Conservation (phyloP, 768 basidiomycete species). For the Neoboletus magnificus region DNA sequence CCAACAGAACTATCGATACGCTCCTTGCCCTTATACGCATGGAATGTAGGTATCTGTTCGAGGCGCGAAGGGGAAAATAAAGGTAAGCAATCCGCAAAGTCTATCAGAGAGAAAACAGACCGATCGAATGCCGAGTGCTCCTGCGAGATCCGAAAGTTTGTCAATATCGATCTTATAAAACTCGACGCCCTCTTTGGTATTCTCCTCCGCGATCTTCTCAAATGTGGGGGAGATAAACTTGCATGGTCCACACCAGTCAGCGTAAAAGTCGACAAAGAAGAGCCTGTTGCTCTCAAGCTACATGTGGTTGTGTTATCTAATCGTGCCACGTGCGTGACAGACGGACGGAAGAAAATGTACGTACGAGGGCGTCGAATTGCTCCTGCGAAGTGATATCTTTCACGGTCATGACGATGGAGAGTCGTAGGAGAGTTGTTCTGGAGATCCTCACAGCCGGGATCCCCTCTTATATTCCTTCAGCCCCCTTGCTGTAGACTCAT, state of each 20-base stretch:
- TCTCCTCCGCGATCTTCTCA: background rate
- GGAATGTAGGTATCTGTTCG: slow-evolving; percentile 21
- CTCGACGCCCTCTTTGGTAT: slow-evolving; percentile 29
- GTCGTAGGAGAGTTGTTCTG: background rate
- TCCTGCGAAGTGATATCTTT: background rate
- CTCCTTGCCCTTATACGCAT: background rate
- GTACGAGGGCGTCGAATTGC: slow-evolving; percentile 7
- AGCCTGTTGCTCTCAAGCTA: slow-evolving; percentile 4
- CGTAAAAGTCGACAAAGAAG: slow-evolving; percentile 21
- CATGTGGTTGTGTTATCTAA: background rate
- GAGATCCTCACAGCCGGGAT: background rate
- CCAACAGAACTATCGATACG: background rate
- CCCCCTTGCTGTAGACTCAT: background rate
- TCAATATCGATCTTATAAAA: slow-evolving; percentile 81
- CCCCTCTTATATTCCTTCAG: background rate
- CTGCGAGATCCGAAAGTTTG: slow-evolving; percentile 41
- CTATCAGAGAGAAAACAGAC: slow-evolving; percentile 35
- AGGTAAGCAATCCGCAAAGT: background rate
- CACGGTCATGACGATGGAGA: slow-evolving; percentile 2
- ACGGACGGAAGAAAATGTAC: background rate
- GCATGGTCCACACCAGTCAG: slow-evolving; percentile 22
- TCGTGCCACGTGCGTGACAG: background rate
- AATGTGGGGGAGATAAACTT: slow-evolving; percentile 15
- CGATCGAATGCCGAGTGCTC: slow-evolving; percentile 51
- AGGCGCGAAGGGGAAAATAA: background rate